Evolutionary conservation across 495 filamentous ascomycete species (phyloP), one percentile per base, ranked within the genome.

Genomic region (Hypoxylon crocopeplum): DNA sequence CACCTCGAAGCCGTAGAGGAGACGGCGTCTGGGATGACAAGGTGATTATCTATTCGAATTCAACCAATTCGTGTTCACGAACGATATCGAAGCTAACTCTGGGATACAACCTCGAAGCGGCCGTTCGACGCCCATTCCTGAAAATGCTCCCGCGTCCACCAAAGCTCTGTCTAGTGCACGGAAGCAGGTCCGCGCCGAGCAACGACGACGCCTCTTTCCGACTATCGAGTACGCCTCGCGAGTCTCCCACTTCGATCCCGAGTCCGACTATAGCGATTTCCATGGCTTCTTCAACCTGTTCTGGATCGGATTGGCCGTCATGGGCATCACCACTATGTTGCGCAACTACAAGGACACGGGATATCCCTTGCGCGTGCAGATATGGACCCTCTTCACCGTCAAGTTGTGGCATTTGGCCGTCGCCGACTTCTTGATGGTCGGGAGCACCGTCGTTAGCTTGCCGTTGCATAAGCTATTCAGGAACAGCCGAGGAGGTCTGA

Each of bases 261-360:
- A 84, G 44, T 93, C 89, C 76, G 91, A 96, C 64, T 95, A 98
- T 62, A 85, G 86, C 52, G 90, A 98, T 66, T 98, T 98, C 73
- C 85, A 92, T 59, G 94, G 94, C 58, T 98, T 98, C 82, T 98
- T 96, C 73, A 88, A 92, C 36, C 82, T 98, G 34, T 98, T 98
- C 75, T 98, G 94, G 94, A 93, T 98, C 41, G 91, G 89, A 4
- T 76, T 98, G 50, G 89, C 91, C 46, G 95, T 98, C 72, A 97
- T 98, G 94, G 91, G 92, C 56, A 87, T 97, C 47, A 98, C 94
- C 8, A 90, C 89, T 7, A 87, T 89, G 76, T 74, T 97, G 67
- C 84, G 94, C 68, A 98, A 96, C 67, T 85, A 94, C 66, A 97
- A 93, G 70, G 93, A 97, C 66, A 97, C 93, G 0, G 93, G 94